phyloP scores from a whole-genome alignment of 495 filamentous ascomycete genomes.

The Aeminium ludgeri region DNA sequence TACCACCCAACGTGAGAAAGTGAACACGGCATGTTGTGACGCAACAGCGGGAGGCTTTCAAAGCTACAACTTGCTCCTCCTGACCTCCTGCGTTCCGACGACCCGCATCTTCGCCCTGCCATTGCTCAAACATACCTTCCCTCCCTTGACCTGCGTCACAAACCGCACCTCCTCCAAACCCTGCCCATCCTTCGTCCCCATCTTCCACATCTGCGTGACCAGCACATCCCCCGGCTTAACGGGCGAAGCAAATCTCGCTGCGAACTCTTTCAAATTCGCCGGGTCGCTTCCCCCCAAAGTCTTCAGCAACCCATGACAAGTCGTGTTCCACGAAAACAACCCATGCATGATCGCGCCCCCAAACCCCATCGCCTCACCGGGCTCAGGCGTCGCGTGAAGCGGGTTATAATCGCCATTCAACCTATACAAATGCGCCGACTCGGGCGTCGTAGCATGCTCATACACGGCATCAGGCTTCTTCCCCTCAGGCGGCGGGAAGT shows the following conservation, averaged over 20 bases:
- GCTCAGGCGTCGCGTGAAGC: constrained; percentile 68
- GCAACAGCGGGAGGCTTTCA: no score
- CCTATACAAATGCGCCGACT: constrained; percentile 50
- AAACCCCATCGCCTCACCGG: constrained; percentile 77
- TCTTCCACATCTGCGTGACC: constrained; percentile 46
- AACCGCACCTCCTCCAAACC: constrained; percentile 74
- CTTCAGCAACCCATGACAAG: constrained; percentile 58
- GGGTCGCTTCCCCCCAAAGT: constrained; percentile 59
- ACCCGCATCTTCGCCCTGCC: constrained; percentile 63
- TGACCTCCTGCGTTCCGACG: constrained; percentile 24
- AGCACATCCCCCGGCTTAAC: constrained; percentile 62
- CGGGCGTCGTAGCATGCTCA: constrained; percentile 44
- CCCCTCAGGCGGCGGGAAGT: constrained; percentile 54
- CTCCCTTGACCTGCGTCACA: constrained; percentile 49
- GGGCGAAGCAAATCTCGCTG: constrained; percentile 71
- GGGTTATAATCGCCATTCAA: constrained; percentile 89
- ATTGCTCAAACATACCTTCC: constrained; percentile 69
- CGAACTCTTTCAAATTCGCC: constrained; percentile 65
- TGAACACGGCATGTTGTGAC: no score
- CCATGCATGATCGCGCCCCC: constrained; percentile 81
- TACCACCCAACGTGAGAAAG: no score
- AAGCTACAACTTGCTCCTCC: constrained; percentile 53
- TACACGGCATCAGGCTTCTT: constrained; percentile 60
- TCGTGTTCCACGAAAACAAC: constrained; percentile 66
- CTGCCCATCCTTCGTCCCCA: constrained; percentile 41